Percentiles rank a stretch among this genome's conserved stretches.
Evolutionary conservation across 1,284 basidiomycete genomes (phyloP).

Genomic region (Tausonia pullulans): DNA sequence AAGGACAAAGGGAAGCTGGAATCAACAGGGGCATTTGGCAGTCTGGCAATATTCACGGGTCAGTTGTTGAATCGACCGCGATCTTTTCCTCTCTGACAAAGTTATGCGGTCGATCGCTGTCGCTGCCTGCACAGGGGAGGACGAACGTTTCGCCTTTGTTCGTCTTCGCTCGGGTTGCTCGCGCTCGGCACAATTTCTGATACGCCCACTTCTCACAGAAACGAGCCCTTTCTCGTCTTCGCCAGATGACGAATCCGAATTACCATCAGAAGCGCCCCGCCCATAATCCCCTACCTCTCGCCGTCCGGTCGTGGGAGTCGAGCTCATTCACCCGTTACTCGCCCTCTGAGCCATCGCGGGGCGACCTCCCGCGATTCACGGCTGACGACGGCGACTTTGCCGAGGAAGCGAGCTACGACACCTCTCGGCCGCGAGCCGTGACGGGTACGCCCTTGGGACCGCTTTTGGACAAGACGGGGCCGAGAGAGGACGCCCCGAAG

Average conservation of each 20-base stretch:
- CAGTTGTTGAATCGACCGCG: not conserved
- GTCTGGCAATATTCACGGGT: constrained; percentile 12
- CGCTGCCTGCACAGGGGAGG: no score
- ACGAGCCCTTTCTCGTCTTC: constrained; percentile 7
- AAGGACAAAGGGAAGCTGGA: not conserved
- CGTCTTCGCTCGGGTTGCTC: not conserved
- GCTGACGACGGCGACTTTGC: not conserved
- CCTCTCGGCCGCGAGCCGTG: no score
- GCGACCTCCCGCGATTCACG: not conserved
- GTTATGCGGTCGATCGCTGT: no score
- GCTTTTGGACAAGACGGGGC: not conserved
- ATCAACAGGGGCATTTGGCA: not conserved
- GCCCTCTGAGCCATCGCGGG: not conserved
- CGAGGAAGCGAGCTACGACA: not conserved
- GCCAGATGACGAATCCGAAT: constrained; percentile 1
- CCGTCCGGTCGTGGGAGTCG: constrained; percentile 13
- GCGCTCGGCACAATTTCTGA: not conserved
- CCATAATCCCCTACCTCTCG: not conserved
- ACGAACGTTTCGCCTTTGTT: no score
- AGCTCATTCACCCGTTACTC: not conserved
- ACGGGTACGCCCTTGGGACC: not conserved
- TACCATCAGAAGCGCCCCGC: not conserved
- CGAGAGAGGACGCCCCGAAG: constrained; percentile 3
- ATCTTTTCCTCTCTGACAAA: not conserved
- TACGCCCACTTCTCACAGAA: not conserved